Evolutionary conservation across 2,329 filamentous ascomycete genomes (phyloP).

Genomic region (Nothopassalora personata): DNA sequence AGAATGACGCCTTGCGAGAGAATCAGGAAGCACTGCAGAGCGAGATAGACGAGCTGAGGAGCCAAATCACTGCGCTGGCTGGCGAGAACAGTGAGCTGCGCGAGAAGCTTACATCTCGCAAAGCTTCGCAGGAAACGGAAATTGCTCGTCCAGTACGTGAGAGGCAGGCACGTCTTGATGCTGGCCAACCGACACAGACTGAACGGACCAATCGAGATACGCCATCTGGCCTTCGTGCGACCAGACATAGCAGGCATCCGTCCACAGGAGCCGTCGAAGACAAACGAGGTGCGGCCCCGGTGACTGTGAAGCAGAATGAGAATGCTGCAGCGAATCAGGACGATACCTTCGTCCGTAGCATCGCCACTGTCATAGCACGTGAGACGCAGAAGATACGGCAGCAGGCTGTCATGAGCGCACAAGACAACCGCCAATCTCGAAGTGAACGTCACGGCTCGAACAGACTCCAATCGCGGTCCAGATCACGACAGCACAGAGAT

Average conservation of each 20-base stretch:
- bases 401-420: constrained; percentile 7
- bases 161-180: neutral
- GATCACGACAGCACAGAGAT: constrained; percentile 14
- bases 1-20: constrained; percentile 53
- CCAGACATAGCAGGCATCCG: neutral
- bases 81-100: constrained; percentile 39
- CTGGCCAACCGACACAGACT: neutral
- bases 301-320: neutral
- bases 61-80: constrained; percentile 36
- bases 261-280: neutral
- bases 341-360: constrained; percentile 18
- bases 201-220: neutral
- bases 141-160: neutral
- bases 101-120: constrained; percentile 33
- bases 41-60: constrained; percentile 67
- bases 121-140: neutral
- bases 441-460: neutral
- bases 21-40: constrained; percentile 59
- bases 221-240: neutral
- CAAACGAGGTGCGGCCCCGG: neutral
- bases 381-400: constrained; percentile 26
- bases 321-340: constrained; percentile 3
- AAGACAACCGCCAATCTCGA: constrained; percentile 1
- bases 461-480: constrained; percentile 17
- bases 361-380: constrained; percentile 25